phyloP scores from a whole-genome alignment of 352 stramenopile genomes.

The Phytophthora nicotianae region DNA sequence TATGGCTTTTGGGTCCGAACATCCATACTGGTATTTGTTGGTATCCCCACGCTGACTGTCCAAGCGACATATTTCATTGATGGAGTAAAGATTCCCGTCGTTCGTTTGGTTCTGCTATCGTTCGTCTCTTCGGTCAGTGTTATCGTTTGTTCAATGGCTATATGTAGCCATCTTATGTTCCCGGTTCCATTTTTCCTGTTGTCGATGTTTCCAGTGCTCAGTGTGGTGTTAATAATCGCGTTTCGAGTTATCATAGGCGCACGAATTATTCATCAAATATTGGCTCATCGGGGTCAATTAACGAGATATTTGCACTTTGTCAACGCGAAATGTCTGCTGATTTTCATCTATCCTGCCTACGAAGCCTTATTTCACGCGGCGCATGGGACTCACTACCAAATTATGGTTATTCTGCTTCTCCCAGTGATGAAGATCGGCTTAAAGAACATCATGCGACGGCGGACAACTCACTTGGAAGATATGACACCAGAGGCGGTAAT shows the following conservation, averaged over 20 bases:
- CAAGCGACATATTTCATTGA: slow-evolving; percentile 25
- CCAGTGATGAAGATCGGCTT: slow-evolving; percentile 9
- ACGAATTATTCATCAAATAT: slow-evolving; percentile 9
- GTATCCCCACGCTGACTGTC: slow-evolving; percentile 1
- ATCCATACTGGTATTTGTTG: not conserved
- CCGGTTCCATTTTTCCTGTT: slow-evolving; percentile 20
- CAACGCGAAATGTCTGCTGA: slow-evolving; percentile 3
- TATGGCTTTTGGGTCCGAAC: slow-evolving; percentile 27
- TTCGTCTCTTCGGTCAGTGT: slow-evolving; percentile 1
- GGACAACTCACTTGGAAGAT: slow-evolving; percentile 15
- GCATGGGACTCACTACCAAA: slow-evolving; percentile 7
- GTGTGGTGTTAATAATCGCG: slow-evolving; percentile 2
- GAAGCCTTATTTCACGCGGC: slow-evolving; percentile 14
- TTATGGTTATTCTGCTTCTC: slow-evolving; percentile 15
- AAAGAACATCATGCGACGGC: slow-evolving; percentile 15
- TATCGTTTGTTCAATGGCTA: not conserved
- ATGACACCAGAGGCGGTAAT: slow-evolving; percentile 24
- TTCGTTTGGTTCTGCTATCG: slow-evolving; percentile 1
- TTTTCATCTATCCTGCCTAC: slow-evolving; percentile 14
- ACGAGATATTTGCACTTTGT: slow-evolving; percentile 10
- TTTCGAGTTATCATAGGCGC: slow-evolving; percentile 13
- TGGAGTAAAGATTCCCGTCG: not conserved
- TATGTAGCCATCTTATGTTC: slow-evolving; percentile 5
- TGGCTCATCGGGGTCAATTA: slow-evolving; percentile 4
- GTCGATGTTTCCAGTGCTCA: slow-evolving; percentile 5